These are phyloP conservation scores for Coemansia sp. DNA, from an alignment of 192 early-diverging fungal genomes.

Conservation along the genomic window DNA sequence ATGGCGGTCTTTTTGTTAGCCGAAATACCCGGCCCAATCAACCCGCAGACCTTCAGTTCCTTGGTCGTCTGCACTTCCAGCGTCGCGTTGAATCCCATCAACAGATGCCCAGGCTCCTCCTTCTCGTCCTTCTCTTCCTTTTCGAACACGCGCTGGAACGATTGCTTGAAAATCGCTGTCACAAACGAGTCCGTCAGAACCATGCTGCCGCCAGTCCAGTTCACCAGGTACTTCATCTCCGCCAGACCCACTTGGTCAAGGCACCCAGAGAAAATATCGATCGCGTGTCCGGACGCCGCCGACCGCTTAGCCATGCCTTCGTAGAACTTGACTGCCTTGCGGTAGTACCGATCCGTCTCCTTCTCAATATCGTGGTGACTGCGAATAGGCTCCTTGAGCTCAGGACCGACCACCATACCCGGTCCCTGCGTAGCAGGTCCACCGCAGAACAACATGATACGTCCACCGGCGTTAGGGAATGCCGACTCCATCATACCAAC, in stretches of 20 bases:
- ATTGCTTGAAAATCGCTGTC: slow-evolving; percentile 96
- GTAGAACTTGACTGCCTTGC: slow-evolving; percentile 96
- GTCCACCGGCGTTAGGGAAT: slow-evolving; percentile 88
- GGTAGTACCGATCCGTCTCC: slow-evolving; percentile 88
- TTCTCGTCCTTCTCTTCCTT: slow-evolving; percentile 64
- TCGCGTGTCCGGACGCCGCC: slow-evolving; percentile 83
- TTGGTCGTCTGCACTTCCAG: slow-evolving; percentile 95
- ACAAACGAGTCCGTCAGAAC: slow-evolving; percentile 95
- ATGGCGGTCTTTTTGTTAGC: slow-evolving; percentile 85
- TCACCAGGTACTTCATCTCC: slow-evolving; percentile 93
- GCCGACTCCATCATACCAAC: slow-evolving; percentile 90
- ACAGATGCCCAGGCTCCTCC: slow-evolving; percentile 70
- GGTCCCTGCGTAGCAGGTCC: slow-evolving; percentile 95
- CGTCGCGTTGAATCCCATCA: slow-evolving; percentile 97
- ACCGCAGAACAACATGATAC: slow-evolving; percentile 92
- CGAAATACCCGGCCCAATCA: slow-evolving; percentile 96
- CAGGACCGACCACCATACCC: slow-evolving; percentile 89
- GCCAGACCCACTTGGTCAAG: slow-evolving; percentile 95
- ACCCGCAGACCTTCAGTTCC: slow-evolving; percentile 93
- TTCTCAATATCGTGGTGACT: slow-evolving; percentile 99
- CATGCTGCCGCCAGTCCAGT: slow-evolving; percentile 89
- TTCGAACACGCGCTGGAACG: slow-evolving; percentile 91
- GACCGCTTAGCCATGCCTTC: slow-evolving; percentile 85
- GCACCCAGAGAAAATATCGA: slow-evolving; percentile 98
- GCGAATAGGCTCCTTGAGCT: slow-evolving; percentile 91